Percentiles rank a stretch among this genome's conserved stretches.
These are phyloP conservation scores for Verticillium nonalfalfae DNA, from an alignment of 2,329 filamentous ascomycete genomes.

Conservation along the genomic window DNA sequence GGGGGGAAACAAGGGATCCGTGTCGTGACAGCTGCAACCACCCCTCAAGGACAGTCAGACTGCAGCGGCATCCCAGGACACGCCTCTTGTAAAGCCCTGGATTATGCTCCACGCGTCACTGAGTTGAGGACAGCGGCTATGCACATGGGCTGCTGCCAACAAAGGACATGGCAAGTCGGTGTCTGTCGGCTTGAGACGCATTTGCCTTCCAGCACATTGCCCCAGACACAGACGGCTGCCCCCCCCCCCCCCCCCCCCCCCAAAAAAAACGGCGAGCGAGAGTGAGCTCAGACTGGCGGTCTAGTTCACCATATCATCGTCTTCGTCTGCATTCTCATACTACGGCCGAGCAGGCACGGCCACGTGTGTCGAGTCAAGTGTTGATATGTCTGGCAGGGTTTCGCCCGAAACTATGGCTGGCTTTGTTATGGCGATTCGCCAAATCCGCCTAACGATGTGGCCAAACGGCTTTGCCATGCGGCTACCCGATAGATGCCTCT, in stretches of 20 bases:
- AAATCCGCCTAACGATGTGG: constrained; percentile 6
- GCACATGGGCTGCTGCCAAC: constrained; percentile 26
- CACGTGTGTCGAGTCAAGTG: constrained; percentile 52
- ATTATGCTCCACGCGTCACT: constrained; percentile 20
- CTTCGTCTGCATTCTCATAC: neutral
- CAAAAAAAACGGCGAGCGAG: neutral
- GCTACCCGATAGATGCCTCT: constrained; percentile 28
- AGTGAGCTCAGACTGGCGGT: constrained; percentile 4
- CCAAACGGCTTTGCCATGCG: constrained; percentile 37
- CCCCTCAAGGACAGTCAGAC: constrained; percentile 22
- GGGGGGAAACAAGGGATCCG: constrained; percentile 20
- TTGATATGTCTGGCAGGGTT: constrained; percentile 25
- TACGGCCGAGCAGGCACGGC: constrained; percentile 22
- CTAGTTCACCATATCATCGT: neutral
- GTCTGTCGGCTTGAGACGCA: constrained; percentile 13
- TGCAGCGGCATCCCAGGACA: constrained; percentile 15
- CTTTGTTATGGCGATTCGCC: constrained; percentile 37
- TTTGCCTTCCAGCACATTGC: neutral
- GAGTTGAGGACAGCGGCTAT: constrained; percentile 22
- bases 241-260: too few relatives aligned
- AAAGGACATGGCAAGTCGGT: constrained; percentile 9
- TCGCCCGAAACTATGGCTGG: constrained; percentile 25
- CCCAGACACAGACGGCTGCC: neutral
- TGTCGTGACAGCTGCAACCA: constrained; percentile 33
- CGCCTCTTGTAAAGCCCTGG: constrained; percentile 33